Evolutionary conservation across 306 rosid species (phyloP).

Genomic region (Pterocarpus macrocarpus): DNA sequence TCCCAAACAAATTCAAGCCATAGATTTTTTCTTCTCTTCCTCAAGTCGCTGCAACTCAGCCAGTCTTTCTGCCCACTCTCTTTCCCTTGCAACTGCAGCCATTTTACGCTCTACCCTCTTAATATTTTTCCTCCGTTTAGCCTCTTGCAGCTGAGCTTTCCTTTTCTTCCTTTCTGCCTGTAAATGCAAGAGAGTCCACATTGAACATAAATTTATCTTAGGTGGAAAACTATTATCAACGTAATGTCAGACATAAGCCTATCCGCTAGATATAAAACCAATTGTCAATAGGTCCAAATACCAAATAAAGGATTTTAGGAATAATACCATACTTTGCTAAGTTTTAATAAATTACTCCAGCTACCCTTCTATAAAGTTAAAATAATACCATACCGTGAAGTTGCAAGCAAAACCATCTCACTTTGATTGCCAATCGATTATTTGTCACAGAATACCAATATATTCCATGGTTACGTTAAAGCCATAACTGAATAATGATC

Average conservation of each 20-base stretch:
- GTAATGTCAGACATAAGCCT: background rate
- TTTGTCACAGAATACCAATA: too few relatives aligned
- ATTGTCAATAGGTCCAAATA: too few relatives aligned
- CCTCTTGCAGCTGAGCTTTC: conserved; percentile 83
- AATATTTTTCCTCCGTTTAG: conserved; percentile 74
- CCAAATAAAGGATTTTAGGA: too few relatives aligned
- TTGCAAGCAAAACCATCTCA: too few relatives aligned
- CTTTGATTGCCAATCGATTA: too few relatives aligned
- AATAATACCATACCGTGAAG: too few relatives aligned
- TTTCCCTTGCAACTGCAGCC: conserved; percentile 96
- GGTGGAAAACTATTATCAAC: conserved; percentile 1
- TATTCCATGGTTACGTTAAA: too few relatives aligned
- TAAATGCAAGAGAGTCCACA: conserved; percentile 41
- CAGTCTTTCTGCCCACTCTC: conserved; percentile 77
- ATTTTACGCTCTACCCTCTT: conserved; percentile 87
- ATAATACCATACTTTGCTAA: too few relatives aligned
- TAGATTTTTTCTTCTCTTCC: conserved; percentile 70
- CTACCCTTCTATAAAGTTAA: too few relatives aligned
- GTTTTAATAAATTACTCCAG: too few relatives aligned
- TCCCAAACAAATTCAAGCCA: conserved; percentile 49
- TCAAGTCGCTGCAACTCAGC: conserved; percentile 76
- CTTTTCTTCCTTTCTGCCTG: conserved; percentile 83
- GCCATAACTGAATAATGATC: too few relatives aligned
- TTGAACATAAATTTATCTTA: conserved; percentile 30
- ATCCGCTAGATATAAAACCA: background rate